phyloP scores from a whole-genome alignment of 768 basidiomycete genomes.

The Omphalotus guepiniiformis region DNA sequence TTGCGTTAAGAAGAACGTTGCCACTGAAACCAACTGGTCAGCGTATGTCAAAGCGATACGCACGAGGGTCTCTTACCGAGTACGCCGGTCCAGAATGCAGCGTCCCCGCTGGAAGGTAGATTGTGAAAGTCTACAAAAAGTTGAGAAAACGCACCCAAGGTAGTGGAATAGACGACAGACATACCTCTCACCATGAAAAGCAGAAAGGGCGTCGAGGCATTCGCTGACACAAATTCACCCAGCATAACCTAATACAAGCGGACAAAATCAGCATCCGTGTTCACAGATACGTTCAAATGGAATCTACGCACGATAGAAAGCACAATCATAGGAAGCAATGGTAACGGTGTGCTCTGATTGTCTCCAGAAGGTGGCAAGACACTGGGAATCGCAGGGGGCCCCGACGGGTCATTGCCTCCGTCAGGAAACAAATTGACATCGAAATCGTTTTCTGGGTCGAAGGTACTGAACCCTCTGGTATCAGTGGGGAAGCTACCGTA shows the following conservation, averaged over 20 bases:
- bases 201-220: constrained; percentile 87
- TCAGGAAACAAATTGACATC: not conserved
- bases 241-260: constrained; percentile 67
- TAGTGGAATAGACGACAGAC: constrained; percentile 10
- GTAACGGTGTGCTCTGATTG: constrained; percentile 73
- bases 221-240: constrained; percentile 91
- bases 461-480: too few species aligned
- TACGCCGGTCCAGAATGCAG: constrained; percentile 87
- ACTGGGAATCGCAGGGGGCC: constrained; percentile 71
- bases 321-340: constrained; percentile 83
- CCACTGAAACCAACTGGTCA: constrained; percentile 39
- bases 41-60: constrained; percentile 4
- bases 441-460: not conserved
- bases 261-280: constrained; percentile 8
- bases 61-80: constrained; percentile 46
- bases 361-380: constrained; percentile 61
- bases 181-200: constrained; percentile 92
- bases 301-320: constrained; percentile 68
- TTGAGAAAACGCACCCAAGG: too few species aligned
- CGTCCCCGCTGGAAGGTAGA: constrained; percentile 73
- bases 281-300: not conserved
- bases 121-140: too few species aligned
- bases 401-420: too few species aligned
- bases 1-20: constrained; percentile 90
- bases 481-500: too few species aligned